Base-by-base conservation (phyloP, 495 filamentous ascomycete species). In the Staphylotrichum tortipilum region DNA sequence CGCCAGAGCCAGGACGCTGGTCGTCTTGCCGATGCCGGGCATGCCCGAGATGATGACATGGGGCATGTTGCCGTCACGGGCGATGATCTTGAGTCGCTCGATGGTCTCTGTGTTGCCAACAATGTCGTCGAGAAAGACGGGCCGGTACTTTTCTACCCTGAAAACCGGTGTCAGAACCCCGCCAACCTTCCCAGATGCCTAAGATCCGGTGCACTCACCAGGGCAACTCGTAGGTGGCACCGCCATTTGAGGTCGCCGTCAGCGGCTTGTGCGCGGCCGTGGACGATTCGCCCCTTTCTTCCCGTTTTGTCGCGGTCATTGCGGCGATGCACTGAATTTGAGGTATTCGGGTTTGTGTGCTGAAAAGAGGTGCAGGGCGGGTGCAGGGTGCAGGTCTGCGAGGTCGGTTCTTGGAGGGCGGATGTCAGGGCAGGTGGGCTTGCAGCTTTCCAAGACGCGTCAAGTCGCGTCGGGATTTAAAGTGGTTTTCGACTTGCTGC, bases 81-180 rank as follows among this genome's bases (percentile, higher is more conserved):
- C 90, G 56, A 99, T 99, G 57, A 99, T 97, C 67, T 99, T 97
- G 56, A 99, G 74, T 17, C 92, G 86, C 68, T 96, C 94, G 57
- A 99, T 84, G 0, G 92, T 99, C 65, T 99, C 92, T 11, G 83
- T 94, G 64, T 99, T 99, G 52, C 92, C 92, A 47, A 97, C 94
- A 42, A 99, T 81, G 63, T 99, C 92, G 70, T 96, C 89, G 29
- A 99, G 84, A 72, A 89, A 87, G 43, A 90, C 73, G 0, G 92
- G 92, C 35, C 92, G 81, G 69, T 99, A 99, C 66, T 99, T 99
- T 68, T 99, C 92, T 31, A 99, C 94, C 92, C 92, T 96, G n/a
- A 53, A 26, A 28, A 43, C 58, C 34, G 6, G 29, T 2, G 49
- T 50, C 7, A 54, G n/a, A n/a, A 34, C 21, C 18, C n/a, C 21